Conservation (phyloP, 176 grass and related monocot genomes). For the Zoysia japonica region DNA sequence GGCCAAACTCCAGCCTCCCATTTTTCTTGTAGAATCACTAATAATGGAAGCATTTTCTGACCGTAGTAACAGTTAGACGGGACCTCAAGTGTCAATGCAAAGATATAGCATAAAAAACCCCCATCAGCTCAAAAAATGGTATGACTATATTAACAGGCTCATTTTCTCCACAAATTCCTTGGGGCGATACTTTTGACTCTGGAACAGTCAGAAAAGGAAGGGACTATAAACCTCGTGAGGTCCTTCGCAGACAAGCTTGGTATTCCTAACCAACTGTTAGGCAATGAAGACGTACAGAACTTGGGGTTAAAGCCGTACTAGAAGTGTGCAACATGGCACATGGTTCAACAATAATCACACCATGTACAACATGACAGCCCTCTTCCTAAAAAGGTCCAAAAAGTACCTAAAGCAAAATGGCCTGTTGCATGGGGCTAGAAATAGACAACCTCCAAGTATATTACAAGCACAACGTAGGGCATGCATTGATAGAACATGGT, state of each 20-base stretch:
- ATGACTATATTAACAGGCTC: too few species aligned
- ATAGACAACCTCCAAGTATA: constrained; percentile 42
- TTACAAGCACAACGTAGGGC: constrained; percentile 53
- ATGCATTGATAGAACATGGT: constrained; percentile 40
- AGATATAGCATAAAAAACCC: too few species aligned
- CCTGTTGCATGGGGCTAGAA: constrained; percentile 42
- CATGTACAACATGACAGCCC: constrained; percentile 62
- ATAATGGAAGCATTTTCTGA: neutral
- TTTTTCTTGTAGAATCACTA: too few species aligned
- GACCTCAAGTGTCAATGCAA: too few species aligned
- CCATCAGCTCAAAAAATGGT: too few species aligned
- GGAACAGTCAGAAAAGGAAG: neutral
- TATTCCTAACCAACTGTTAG: constrained; percentile 4
- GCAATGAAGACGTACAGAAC: constrained; percentile 16
- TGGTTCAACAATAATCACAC: constrained; percentile 54
- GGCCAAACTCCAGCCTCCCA: too few species aligned
- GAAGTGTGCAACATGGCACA: constrained; percentile 48
- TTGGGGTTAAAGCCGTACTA: constrained; percentile 43
- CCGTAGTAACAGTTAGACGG: neutral
- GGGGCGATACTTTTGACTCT: neutral
- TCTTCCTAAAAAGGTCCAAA: constrained; percentile 45
- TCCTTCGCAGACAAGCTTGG: neutral
- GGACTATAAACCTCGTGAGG: neutral
- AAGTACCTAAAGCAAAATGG: constrained; percentile 51
- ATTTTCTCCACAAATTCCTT: neutral